phyloP scores from a whole-genome alignment of 192 early-diverging fungal species.

The Backusella parvicylindrica region DNA sequence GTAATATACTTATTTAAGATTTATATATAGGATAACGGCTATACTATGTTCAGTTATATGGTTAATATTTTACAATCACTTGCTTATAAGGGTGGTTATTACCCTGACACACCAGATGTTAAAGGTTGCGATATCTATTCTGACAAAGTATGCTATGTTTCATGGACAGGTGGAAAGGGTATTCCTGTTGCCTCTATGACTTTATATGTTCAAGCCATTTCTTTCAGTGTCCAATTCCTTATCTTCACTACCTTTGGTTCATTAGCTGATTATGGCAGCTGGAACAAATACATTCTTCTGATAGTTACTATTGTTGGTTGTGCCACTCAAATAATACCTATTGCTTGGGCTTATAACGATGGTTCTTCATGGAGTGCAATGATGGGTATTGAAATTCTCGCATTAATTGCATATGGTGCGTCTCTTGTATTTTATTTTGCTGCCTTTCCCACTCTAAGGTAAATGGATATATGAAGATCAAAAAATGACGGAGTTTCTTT shows the following conservation, averaged over 20 bases:
- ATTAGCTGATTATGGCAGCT: constrained; percentile 34
- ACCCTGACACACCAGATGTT: constrained; percentile 1
- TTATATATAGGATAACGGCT: constrained; percentile 29
- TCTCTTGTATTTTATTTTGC: constrained; percentile 36
- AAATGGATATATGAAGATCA: neutral
- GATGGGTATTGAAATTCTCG: constrained; percentile 29
- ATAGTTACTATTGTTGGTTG: constrained; percentile 25
- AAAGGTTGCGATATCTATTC: constrained; percentile 20
- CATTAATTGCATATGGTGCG: constrained; percentile 30
- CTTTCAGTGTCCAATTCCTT: constrained; percentile 31
- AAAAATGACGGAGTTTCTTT: neutral
- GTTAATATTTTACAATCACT: constrained; percentile 30
- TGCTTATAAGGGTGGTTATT: constrained; percentile 26
- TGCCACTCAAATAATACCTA: constrained; percentile 29
- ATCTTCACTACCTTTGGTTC: constrained; percentile 35
- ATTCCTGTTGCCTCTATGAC: constrained; percentile 29
- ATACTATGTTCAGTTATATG: constrained; percentile 31
- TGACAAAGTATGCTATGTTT: constrained; percentile 13
- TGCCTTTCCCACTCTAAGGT: constrained; percentile 31
- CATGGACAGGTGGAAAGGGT: constrained; percentile 1
- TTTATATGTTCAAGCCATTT: constrained; percentile 35
- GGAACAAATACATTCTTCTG: constrained; percentile 28
- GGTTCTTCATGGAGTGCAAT: constrained; percentile 31
- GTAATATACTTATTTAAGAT: neutral
- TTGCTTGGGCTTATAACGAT: constrained; percentile 23